Conservation (phyloP, 1,139 yeast species). For the Candida sanyaensis region DNA sequence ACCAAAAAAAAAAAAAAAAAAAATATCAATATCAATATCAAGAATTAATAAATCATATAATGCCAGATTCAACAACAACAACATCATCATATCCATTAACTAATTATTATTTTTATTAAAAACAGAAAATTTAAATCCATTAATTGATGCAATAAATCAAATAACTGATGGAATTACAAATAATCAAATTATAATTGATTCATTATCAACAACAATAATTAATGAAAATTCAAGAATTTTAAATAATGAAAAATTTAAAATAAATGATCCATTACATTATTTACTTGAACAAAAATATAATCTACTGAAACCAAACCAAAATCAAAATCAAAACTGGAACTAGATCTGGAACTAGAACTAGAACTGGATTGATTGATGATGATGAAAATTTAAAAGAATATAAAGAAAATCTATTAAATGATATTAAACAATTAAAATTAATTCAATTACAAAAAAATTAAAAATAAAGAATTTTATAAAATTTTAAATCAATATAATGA, state of each 20-base stretch:
- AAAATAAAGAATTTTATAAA: constrained; percentile 25
- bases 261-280: constrained; percentile 18
- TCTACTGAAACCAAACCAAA: constrained; percentile 6
- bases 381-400: not conserved
- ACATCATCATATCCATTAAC: constrained; percentile 5
- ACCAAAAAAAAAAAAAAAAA: no score
- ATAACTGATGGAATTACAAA: constrained; percentile 24
- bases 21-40: not conserved
- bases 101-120: constrained; percentile 28
- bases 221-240: constrained; percentile 7
- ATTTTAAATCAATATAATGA: constrained; percentile 30
- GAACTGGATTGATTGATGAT: no score
- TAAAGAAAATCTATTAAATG: constrained; percentile 15
- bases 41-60: not conserved
- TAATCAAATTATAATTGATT: constrained; percentile 26
- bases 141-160: constrained; percentile 24
- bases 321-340: no score
- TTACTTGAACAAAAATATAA: constrained; percentile 19
- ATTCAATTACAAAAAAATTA: constrained; percentile 20
- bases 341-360: not conserved
- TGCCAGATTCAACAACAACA: constrained; percentile 2
- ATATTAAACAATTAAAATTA: constrained; percentile 25
- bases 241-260: constrained; percentile 5
- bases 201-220: constrained; percentile 24
- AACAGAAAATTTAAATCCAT: constrained; percentile 40